These are phyloP conservation scores for Leptodontidium sp. DNA, from an alignment of 2,329 filamentous ascomycete genomes.

Conservation along the genomic window DNA sequence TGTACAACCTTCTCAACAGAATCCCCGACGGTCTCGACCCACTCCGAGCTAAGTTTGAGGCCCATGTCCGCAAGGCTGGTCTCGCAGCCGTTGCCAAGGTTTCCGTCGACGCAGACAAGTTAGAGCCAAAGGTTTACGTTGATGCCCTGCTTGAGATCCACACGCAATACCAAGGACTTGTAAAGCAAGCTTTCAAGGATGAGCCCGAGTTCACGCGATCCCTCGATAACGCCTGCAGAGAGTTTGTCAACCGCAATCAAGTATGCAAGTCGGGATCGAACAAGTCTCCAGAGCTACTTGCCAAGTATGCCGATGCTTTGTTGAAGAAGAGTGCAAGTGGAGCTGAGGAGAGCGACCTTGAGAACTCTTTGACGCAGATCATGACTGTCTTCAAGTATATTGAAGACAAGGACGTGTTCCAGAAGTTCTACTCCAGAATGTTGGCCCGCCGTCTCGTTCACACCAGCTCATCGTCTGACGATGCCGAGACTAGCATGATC, in stretches of 20 bases:
- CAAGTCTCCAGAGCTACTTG: slow-evolving; percentile 91
- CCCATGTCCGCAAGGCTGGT: slow-evolving; percentile 90
- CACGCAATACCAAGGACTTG: slow-evolving; percentile 88
- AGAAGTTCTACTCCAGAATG: slow-evolving; percentile 99
- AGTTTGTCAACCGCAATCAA: slow-evolving; percentile 98
- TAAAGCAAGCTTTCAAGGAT: slow-evolving; percentile 91
- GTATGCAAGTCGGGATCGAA: slow-evolving; percentile 94
- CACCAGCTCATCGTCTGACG: slow-evolving; percentile 93
- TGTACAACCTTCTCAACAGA: slow-evolving; percentile 90
- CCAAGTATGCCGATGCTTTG: slow-evolving; percentile 93
- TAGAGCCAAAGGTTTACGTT: slow-evolving; percentile 97
- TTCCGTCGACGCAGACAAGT: slow-evolving; percentile 82
- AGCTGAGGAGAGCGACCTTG: slow-evolving; percentile 92
- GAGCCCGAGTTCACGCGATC: slow-evolving; percentile 97
- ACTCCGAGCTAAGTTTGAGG: slow-evolving; percentile 85
- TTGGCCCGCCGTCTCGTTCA: slow-evolving; percentile 93
- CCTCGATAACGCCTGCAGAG: slow-evolving; percentile 94
- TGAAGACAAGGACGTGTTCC: slow-evolving; percentile 99
- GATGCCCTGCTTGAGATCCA: slow-evolving; percentile 95
- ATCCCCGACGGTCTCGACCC: slow-evolving; percentile 94
- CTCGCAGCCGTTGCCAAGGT: slow-evolving; percentile 90
- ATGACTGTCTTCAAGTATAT: slow-evolving; percentile 99
- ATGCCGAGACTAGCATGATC: slow-evolving; percentile 99
- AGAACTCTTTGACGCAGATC: slow-evolving; percentile 87
- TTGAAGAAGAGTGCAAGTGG: slow-evolving; percentile 93